phyloP scores from a whole-genome alignment of 2,329 filamentous ascomycete genomes.

The Pseudogymnoascus sp. region DNA sequence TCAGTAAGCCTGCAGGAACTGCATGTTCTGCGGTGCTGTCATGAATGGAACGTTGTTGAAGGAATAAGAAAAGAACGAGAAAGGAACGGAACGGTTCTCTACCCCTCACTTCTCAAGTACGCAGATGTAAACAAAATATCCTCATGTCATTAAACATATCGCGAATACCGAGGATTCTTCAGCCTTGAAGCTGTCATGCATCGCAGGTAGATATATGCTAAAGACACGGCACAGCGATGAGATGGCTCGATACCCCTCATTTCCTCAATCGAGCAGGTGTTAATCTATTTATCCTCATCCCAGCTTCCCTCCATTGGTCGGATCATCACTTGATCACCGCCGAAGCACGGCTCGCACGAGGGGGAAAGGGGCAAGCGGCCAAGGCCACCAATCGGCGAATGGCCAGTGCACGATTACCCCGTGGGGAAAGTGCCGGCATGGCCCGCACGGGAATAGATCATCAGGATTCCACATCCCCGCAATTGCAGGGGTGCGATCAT shows the following conservation, averaged over 20 bases:
- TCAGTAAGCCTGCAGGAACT: background rate
- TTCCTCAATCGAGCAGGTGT: slow-evolving; percentile 5
- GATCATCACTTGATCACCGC: background rate
- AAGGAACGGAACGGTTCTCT: background rate
- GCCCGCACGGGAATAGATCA: slow-evolving; percentile 5
- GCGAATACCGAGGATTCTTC: background rate
- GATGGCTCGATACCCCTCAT: background rate
- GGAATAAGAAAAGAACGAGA: background rate
- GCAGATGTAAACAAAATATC: background rate
- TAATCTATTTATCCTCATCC: background rate
- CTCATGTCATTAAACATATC: background rate
- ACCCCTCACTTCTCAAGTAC: background rate
- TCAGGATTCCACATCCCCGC: background rate
- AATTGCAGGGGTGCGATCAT: background rate
- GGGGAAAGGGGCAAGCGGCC: background rate
- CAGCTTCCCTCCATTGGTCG: background rate
- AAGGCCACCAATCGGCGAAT: background rate
- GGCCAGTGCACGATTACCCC: background rate
- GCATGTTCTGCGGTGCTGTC: background rate
- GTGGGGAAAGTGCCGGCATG: slow-evolving; percentile 4
- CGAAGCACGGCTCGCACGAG: background rate
- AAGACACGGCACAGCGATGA: background rate
- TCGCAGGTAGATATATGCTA: background rate
- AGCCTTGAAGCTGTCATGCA: background rate
- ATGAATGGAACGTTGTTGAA: background rate